phyloP scores from a whole-genome alignment of 2,329 filamentous ascomycete species.

The Scorias spongiosa region DNA sequence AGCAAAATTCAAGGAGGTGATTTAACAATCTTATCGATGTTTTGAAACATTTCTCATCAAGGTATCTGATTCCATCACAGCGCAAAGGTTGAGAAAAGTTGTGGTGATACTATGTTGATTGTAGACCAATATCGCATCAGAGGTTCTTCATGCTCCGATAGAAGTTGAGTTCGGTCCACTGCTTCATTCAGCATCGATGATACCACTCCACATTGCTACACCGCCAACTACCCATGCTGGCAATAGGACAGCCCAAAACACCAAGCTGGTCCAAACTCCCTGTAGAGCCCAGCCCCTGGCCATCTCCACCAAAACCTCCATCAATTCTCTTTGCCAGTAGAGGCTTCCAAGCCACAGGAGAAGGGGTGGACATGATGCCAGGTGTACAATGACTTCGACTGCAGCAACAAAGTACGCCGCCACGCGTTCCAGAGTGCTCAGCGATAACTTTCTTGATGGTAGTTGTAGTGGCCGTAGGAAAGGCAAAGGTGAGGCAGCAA shows the following conservation, averaged over 20 bases:
- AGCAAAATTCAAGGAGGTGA: too few relatives aligned
- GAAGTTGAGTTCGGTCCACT: too few relatives aligned
- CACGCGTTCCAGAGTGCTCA: not conserved
- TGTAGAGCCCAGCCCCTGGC: conserved; percentile 18
- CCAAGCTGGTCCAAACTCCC: conserved; percentile 17
- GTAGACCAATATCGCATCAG: too few relatives aligned
- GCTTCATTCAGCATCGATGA: not conserved
- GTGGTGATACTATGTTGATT: too few relatives aligned
- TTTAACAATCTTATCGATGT: too few relatives aligned
- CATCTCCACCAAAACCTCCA: conserved; percentile 13
- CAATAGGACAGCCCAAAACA: conserved; percentile 20
- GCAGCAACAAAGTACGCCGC: not conserved
- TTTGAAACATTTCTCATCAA: too few relatives aligned
- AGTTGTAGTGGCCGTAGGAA: conserved; percentile 39
- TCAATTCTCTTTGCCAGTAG: conserved; percentile 8
- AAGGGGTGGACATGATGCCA: conserved; percentile 8
- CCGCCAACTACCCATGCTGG: conserved; percentile 18
- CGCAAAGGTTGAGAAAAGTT: too few relatives aligned
- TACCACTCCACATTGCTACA: conserved; percentile 10
- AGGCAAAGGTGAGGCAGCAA: conserved; percentile 63
- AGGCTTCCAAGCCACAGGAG: conserved; percentile 8
- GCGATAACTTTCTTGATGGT: not conserved
- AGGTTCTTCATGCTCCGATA: too few relatives aligned
- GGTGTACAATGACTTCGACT: not conserved
- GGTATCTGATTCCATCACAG: too few relatives aligned